phyloP scores from a whole-genome alignment of 768 basidiomycete species.

The Suillus cothurnatus region DNA sequence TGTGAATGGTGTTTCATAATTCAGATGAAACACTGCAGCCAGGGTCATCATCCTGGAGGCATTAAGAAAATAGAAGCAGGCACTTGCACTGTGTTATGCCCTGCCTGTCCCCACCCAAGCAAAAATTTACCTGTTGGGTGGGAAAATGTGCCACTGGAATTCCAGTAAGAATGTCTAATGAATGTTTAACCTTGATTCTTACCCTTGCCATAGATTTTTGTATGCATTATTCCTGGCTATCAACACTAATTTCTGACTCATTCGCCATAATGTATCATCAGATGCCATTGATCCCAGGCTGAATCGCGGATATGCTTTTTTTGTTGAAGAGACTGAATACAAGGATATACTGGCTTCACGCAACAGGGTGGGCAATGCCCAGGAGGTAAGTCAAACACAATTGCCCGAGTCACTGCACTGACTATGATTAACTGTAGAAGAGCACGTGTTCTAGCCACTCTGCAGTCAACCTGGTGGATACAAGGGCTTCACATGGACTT shows the following conservation, averaged over 20 bases:
- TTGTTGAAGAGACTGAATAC: conserved; percentile 26
- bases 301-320: conserved; percentile 27
- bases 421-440: conserved; percentile 2
- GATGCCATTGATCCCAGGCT: conserved; percentile 29
- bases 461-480: no score
- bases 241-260: conserved; percentile 36
- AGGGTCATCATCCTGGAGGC: conserved; percentile 1
- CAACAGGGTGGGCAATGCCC: background rate
- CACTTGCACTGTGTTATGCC: conserved; percentile 1
- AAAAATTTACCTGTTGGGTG: conserved; percentile 11
- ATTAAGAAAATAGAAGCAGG: background rate
- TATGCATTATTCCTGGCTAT: conserved; percentile 28
- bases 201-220: conserved; percentile 26
- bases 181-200: background rate
- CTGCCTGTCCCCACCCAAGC: conserved; percentile 11
- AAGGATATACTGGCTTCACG: conserved; percentile 16
- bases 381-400: background rate
- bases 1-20: background rate
- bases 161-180: background rate
- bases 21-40: background rate
- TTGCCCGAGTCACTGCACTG: background rate
- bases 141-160: background rate
- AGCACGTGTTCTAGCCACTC: no score
- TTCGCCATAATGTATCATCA: conserved; percentile 24
- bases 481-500: no score